Percentiles rank a stretch among this genome's conserved stretches.
These are phyloP conservation scores for Parathielavia appendiculata DNA, from an alignment of 495 filamentous ascomycete species.

Conservation along the genomic window DNA sequence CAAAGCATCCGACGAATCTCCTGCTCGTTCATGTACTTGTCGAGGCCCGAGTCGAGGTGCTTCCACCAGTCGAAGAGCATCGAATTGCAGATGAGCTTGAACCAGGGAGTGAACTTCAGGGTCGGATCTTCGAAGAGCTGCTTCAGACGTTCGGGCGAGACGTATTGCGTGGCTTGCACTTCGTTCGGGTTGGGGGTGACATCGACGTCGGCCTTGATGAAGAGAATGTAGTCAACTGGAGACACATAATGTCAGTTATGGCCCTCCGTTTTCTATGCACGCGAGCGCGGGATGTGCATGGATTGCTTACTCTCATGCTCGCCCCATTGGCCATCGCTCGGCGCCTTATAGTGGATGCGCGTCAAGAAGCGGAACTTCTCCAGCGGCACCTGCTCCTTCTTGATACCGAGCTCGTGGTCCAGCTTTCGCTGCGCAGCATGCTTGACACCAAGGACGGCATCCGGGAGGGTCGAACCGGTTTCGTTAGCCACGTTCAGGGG, in stretches of 20 bases:
- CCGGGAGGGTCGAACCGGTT: conserved; percentile 77
- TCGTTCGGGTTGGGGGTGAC: conserved; percentile 79
- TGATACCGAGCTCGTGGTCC: conserved; percentile 91
- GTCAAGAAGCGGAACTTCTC: conserved; percentile 93
- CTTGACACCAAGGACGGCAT: conserved; percentile 78
- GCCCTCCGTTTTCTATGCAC: not conserved
- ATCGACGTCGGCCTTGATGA: conserved; percentile 91
- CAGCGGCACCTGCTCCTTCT: conserved; percentile 80
- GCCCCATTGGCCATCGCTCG: conserved; percentile 96
- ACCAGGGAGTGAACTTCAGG: conserved; percentile 94
- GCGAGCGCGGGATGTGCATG: not conserved
- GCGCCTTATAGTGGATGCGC: conserved; percentile 95
- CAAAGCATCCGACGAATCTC: conserved; percentile 76
- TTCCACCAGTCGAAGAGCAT: conserved; percentile 99
- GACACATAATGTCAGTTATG: conserved; percentile 11
- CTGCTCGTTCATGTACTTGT: conserved; percentile 80
- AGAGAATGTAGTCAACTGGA: conserved; percentile 96
- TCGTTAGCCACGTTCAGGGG: conserved; percentile 87
- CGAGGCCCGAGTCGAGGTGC: conserved; percentile 71
- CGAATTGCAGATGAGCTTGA: conserved; percentile 96
- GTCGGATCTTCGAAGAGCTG: conserved; percentile 72
- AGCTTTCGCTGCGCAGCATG: conserved; percentile 89
- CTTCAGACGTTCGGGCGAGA: conserved; percentile 76
- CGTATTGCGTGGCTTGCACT: conserved; percentile 75
- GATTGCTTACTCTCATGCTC: conserved; percentile 86